phyloP scores from a whole-genome alignment of 495 filamentous ascomycete species.

The Neurospora tetraspora region DNA sequence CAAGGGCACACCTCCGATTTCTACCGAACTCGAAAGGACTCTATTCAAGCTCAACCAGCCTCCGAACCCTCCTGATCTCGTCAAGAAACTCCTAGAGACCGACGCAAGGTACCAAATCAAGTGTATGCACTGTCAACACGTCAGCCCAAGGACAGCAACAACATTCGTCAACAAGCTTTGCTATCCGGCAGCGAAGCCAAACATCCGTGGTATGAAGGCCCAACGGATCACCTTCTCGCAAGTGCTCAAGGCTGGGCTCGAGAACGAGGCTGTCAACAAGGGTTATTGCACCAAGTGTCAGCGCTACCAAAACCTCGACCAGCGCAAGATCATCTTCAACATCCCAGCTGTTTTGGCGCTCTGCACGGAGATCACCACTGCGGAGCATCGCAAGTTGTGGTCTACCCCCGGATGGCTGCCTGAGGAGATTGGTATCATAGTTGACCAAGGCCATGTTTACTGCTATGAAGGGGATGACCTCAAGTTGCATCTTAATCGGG shows the following conservation, averaged over 20 bases:
- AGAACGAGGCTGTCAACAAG: slow-evolving; percentile 66
- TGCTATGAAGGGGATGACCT: slow-evolving; percentile 86
- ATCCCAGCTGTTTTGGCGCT: slow-evolving; percentile 77
- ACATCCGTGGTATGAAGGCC: slow-evolving; percentile 38
- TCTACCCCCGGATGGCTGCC: slow-evolving; percentile 81
- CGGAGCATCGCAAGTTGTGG: slow-evolving; percentile 73
- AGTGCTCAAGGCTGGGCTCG: slow-evolving; percentile 76
- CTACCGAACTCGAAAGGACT: slow-evolving; percentile 15
- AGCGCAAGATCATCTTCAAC: slow-evolving; percentile 65
- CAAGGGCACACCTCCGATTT: slow-evolving; percentile 15
- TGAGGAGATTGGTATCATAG: slow-evolving; percentile 78
- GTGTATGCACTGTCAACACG: slow-evolving; percentile 74
- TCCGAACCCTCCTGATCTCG: slow-evolving; percentile 9
- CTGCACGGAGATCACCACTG: slow-evolving; percentile 63
- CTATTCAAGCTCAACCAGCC: slow-evolving; percentile 14
- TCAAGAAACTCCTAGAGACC: slow-evolving; percentile 26
- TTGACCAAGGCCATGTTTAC: slow-evolving; percentile 72
- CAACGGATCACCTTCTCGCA: slow-evolving; percentile 63
- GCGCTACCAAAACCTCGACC: slow-evolving; percentile 71
- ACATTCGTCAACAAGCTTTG: slow-evolving; percentile 73
- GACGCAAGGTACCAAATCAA: slow-evolving; percentile 48
- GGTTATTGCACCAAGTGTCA: slow-evolving; percentile 89
- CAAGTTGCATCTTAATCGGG: slow-evolving; percentile 53
- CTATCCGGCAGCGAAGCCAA: slow-evolving; percentile 44
- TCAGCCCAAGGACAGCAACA: slow-evolving; percentile 56